phyloP scores from a whole-genome alignment of 768 basidiomycete genomes.

The Leucocoprinus leucothites region DNA sequence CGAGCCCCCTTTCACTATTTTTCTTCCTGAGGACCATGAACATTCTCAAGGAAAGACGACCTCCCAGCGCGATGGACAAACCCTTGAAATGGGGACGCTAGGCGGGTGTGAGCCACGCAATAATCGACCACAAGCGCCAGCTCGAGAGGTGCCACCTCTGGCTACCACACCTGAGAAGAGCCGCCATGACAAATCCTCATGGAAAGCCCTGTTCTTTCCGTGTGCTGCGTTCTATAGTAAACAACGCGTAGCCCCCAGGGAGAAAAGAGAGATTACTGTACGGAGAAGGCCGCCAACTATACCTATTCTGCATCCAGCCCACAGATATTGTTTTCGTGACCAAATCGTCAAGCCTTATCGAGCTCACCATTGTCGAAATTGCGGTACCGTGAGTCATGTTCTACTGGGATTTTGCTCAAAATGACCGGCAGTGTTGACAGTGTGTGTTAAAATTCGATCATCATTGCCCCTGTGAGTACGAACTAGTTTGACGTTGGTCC shows the following conservation, averaged over 20 bases:
- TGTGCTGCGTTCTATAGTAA: neutral
- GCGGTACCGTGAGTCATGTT: conserved; percentile 65
- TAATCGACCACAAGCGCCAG: neutral
- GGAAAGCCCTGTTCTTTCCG: conserved; percentile 6
- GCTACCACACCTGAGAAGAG: neutral
- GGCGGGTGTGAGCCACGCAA: neutral
- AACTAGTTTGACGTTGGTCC: neutral
- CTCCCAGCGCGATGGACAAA: neutral
- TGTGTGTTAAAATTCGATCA: conserved; percentile 85
- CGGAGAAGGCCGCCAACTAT: conserved; percentile 32
- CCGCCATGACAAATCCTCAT: neutral
- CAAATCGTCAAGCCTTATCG: conserved; percentile 69
- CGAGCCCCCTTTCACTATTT: conserved; percentile 4
- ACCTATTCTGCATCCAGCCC: conserved; percentile 53
- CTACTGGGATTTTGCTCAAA: neutral
- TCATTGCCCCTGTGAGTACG: conserved; percentile 80
- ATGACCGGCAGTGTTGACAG: conserved; percentile 30
- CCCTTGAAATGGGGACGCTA: neutral
- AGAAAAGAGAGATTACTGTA: conserved; percentile 19
- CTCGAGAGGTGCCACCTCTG: neutral
- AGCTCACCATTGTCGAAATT: conserved; percentile 77
- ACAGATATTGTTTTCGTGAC: conserved; percentile 66
- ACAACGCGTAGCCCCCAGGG: neutral
- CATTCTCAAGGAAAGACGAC: neutral
- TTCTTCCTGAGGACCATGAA: neutral